A percentile compares a stretch with the other conserved stretches of the same genome.
Evolutionary conservation across 1,139 yeast species (phyloP).

Genomic region (Schizosaccharomyces versatilis): DNA sequence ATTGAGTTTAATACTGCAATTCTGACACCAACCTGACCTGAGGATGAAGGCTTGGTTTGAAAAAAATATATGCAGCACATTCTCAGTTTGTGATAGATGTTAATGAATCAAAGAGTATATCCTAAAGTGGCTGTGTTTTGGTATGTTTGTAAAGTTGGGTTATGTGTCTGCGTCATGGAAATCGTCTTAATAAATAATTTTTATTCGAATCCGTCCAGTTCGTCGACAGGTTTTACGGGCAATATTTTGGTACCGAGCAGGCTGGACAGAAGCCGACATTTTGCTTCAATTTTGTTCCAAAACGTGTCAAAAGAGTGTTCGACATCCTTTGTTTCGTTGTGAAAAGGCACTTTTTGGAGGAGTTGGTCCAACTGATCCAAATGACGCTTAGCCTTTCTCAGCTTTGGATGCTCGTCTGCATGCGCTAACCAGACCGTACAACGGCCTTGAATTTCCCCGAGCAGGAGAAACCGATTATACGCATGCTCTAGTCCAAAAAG

Average conservation of each 20-base stretch:
- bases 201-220: neutral
- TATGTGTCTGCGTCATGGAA: neutral
- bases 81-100: no score
- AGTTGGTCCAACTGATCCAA: neutral
- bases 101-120: neutral
- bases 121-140: neutral
- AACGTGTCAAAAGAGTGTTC: neutral
- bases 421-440: neutral
- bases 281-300: neutral
- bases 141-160: neutral
- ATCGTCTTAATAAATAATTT: neutral
- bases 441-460: neutral
- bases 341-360: neutral
- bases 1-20: neutral
- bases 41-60: no score
- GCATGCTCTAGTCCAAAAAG: constrained; percentile 1
- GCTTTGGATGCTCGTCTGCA: neutral
- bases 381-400: neutral
- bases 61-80: no score
- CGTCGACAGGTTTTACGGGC: neutral
- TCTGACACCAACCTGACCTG: no score
- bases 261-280: neutral
- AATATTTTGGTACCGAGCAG: neutral
- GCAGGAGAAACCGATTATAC: neutral
- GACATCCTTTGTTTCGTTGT: neutral